Base-by-base conservation (phyloP, 257 asterid species). In the Capsicum baccatum region DNA sequence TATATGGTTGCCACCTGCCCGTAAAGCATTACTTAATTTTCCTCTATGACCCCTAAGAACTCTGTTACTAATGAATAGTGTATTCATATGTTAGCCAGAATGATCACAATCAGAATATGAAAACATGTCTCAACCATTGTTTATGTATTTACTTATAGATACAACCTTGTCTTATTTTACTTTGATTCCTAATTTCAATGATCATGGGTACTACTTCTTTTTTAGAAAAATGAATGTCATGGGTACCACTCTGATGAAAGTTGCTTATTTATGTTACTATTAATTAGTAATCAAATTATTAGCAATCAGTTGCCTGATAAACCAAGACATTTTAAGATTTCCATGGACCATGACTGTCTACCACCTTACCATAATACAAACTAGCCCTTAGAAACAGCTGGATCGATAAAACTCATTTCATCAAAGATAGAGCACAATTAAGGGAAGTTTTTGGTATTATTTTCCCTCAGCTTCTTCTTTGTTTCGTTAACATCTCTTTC, bases 391-490 rank as follows among this genome's bases (percentile, higher is more conserved):
- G 62, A 19, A 50, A 7, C 62, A 74, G 81, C 62, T 74, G 81
- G 2, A 74, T 50, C 47, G 0, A 15, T 48, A 74, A 19, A 50
- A 21, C 62, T 74, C 81, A 74, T 50, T 74, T 74, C 2, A 62
- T 21, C 44, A 74, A 50, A 50, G 21, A 74, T 74, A 50, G 50
- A 74, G 47, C 19, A 74, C 81, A 74, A 74, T 50, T n/a, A n/a
- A 47, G 58, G 3, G 5, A 71, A 71, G 58, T n/a, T n/a, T 44
- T 17, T 66, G 73, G 47, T 12, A 66, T 33, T 33, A 66, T 66
- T 66, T 64, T 66, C 73, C 73, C 47, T 0, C 47, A 6, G 47
- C 47, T 12, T 26, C 6, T 66, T 66, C 73, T 0, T 3, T 33
- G 47, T 33, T 66, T 64, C 17, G 16, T 54, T 11, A 54, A 1